Evolutionary conservation across 2,329 filamentous ascomycete genomes (phyloP), one percentile per base, ranked within the genome.

Genomic region (Myriosclerotinia duriaeana): DNA sequence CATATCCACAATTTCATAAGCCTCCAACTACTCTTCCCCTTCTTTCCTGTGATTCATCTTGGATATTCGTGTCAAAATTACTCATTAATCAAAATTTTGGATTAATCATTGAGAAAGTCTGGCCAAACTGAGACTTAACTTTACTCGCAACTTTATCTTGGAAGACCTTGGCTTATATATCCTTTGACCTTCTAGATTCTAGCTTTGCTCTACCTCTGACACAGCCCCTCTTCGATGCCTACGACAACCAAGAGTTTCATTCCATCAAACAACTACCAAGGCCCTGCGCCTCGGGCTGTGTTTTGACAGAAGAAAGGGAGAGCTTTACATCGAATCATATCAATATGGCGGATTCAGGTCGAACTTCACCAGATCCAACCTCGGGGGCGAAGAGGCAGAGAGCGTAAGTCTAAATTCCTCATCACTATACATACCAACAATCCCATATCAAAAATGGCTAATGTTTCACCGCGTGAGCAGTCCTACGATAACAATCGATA

Each of bases 401-500:
- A 72, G 76, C 76, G 76, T 77, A 70, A 74, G 76, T 71, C 36
- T 66, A 62, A 53, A 36, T 48, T 8, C 36, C 60, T 20, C 55
- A 50, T 65, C 64, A 68, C 64, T 69, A 67, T 70, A 70, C 67
- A 71, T 73, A 67, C 73, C 65, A 64, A 65, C 30, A 14, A 61
- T 59, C 59, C 54, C 58, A 52, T 48, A n/a, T n/a, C 60, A n/a
- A 36, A 38, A 59, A 36, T 65, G 42, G n/a, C 53, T 56, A 65
- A 53, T 54, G 20, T 44, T 40, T 44, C 64, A 44, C 56, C 22
- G 42, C 30, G 30, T 22, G 56, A 63, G 34, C 65, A 77, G 76
- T 65, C 83, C 83, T 30, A 85, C 83, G 14, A 85, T 85, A 63
- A 85, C 83, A 40, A 84, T 85, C 69, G 83, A 85, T 73, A 85